Evolutionary conservation across 129 eudicot species (phyloP).

Genomic region (Deinandra increscens): DNA sequence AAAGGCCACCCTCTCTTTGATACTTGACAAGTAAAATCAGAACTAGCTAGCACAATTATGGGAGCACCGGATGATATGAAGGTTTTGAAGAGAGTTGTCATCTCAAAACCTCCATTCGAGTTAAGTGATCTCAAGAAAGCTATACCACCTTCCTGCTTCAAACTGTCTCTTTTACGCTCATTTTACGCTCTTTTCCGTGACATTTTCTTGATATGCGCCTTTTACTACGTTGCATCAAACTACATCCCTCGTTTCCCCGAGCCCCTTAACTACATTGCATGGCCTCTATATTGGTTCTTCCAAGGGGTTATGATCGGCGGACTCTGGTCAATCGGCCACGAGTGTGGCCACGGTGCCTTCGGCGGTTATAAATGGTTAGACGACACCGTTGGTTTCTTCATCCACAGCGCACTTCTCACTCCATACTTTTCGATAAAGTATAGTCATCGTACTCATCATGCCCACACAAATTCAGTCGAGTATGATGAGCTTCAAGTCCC

Average conservation of each 20-base stretch:
- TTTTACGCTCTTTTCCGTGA: background rate
- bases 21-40: background rate
- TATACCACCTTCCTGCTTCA: slow-evolving; percentile 22
- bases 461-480: slow-evolving; percentile 34
- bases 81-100: slow-evolving; percentile 17
- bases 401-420: slow-evolving; percentile 27
- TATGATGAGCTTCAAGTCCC: slow-evolving; percentile 30
- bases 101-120: slow-evolving; percentile 27
- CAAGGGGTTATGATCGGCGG: slow-evolving; percentile 29
- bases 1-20: background rate
- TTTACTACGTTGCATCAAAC: slow-evolving; percentile 17
- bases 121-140: slow-evolving; percentile 23
- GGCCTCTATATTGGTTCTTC: slow-evolving; percentile 30
- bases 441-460: slow-evolving; percentile 35
- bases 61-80: slow-evolving; percentile 7
- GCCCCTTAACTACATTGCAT: background rate
- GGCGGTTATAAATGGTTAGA: slow-evolving; percentile 27
- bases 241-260: slow-evolving; percentile 11
- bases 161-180: slow-evolving; percentile 7
- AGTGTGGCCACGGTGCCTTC: slow-evolving; percentile 30
- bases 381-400: slow-evolving; percentile 30
- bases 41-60: no score
- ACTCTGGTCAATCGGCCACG: slow-evolving; percentile 26
- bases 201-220: background rate
- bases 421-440: slow-evolving; percentile 29